Percentiles rank a stretch among this genome's conserved stretches.
These are phyloP conservation scores for Blastobotrys attinorum DNA, from an alignment of 805 yeast genomes.

Conservation along the genomic window DNA sequence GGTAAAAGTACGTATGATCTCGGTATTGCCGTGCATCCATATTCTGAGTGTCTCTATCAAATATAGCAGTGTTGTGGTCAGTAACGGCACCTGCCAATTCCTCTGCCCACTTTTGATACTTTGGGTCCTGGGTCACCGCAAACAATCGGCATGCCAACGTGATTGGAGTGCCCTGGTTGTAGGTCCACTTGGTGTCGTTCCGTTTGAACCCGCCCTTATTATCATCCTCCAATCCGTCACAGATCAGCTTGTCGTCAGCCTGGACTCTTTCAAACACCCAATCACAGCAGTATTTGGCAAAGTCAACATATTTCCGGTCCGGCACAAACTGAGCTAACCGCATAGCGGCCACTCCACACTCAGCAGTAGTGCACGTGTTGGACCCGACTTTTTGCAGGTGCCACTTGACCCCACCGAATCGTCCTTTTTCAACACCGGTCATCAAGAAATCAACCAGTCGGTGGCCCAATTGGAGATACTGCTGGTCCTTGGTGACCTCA, in stretches of 20 bases:
- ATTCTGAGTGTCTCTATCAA: conserved; percentile 53
- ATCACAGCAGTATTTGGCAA: conserved; percentile 52
- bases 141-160: conserved; percentile 46
- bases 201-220: conserved; percentile 31
- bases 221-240: conserved; percentile 50
- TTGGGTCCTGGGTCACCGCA: conserved; percentile 40
- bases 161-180: conserved; percentile 59
- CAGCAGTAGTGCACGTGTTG: conserved; percentile 61
- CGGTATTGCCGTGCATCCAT: conserved; percentile 52
- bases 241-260: conserved; percentile 49
- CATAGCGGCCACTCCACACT: conserved; percentile 54
- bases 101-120: conserved; percentile 37
- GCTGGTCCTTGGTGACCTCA: conserved; percentile 53
- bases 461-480: conserved; percentile 46
- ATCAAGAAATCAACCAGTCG: conserved; percentile 53
- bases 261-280: conserved; percentile 47
- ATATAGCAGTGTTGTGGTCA: conserved; percentile 47
- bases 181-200: conserved; percentile 53
- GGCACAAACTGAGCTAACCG: conserved; percentile 48
- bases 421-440: conserved; percentile 52
- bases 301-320: conserved; percentile 42
- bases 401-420: conserved; percentile 62
- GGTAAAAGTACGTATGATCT: conserved; percentile 55
- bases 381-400: conserved; percentile 52
- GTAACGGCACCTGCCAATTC: conserved; percentile 48